Conservation (phyloP, 257 asterid species). For the Schizonepeta tenuifolia region DNA sequence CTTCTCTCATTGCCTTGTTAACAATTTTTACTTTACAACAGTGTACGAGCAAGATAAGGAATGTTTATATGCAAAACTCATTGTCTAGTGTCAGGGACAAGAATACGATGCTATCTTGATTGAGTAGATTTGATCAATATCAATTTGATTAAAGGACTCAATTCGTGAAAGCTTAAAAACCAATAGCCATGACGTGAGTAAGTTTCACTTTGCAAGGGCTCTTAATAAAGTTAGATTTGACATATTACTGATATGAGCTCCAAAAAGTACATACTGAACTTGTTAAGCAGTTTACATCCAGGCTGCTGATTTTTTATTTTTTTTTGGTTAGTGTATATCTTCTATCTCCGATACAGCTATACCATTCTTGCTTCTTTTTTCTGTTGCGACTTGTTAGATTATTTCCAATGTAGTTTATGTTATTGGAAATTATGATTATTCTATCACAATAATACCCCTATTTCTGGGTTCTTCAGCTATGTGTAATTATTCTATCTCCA, state of each 20-base stretch:
- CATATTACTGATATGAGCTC: constrained; percentile 5
- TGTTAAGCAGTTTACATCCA: constrained; percentile 21
- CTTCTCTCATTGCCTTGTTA: not conserved
- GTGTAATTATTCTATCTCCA: not conserved
- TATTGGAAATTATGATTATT: not conserved
- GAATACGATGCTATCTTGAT: not conserved
- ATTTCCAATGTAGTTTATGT: not conserved
- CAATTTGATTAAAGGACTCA: constrained; percentile 1
- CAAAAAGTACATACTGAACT: not conserved
- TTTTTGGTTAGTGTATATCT: not conserved
- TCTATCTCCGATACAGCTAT: not conserved
- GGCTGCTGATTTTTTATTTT: constrained; percentile 9
- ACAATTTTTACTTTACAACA: not conserved
- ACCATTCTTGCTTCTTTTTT: not conserved
- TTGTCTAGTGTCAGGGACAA: constrained; percentile 10
- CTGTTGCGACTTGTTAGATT: not conserved
- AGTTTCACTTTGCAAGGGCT: constrained; percentile 12
- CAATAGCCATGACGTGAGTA: constrained; percentile 4
- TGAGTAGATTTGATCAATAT: constrained; percentile 3
- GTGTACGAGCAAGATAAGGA: not conserved
- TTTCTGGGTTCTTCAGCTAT: not conserved
- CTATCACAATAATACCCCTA: not conserved
- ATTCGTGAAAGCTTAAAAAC: not conserved
- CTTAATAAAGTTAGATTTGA: constrained; percentile 8
- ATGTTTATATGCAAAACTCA: constrained; percentile 1